Conservation (phyloP, 2,329 filamentous ascomycete genomes). For the Monascus ruber region DNA sequence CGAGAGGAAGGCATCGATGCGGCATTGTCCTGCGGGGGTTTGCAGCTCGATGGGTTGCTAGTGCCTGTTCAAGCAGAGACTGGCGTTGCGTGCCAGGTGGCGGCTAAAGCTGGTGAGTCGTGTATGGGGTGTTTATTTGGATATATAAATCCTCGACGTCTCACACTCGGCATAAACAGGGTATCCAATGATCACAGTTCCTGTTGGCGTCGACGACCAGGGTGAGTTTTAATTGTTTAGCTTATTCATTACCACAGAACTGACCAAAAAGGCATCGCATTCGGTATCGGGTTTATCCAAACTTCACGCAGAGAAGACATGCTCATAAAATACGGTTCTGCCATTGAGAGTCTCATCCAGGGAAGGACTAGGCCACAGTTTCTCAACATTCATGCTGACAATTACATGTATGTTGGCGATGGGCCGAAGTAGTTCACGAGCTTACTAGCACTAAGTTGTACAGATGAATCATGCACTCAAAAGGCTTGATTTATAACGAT, state of each 20-base stretch:
- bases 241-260: no score
- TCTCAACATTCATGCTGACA: not conserved
- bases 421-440: not conserved
- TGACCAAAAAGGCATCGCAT: conserved; percentile 30
- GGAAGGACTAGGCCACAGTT: not conserved
- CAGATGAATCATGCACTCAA: conserved; percentile 11
- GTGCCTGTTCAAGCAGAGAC: conserved; percentile 41
- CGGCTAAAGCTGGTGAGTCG: conserved; percentile 53
- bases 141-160: no score
- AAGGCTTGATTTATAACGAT: no score
- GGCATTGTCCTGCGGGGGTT: conserved; percentile 42
- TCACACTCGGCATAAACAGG: not conserved
- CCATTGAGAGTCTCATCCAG: conserved; percentile 29
- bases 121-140: not conserved
- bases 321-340: conserved; percentile 21
- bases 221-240: not conserved
- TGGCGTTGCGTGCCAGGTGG: conserved; percentile 58
- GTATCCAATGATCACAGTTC: conserved; percentile 61
- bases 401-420: not conserved
- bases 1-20: conserved; percentile 59
- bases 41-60: conserved; percentile 50
- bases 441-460: conserved; percentile 2
- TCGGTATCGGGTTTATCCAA: conserved; percentile 29
- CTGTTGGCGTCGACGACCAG: conserved; percentile 42
- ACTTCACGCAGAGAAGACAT: conserved; percentile 21